Evolutionary conservation across 106 monocot species (phyloP).

Genomic region (Phalaenopsis equestris): DNA sequence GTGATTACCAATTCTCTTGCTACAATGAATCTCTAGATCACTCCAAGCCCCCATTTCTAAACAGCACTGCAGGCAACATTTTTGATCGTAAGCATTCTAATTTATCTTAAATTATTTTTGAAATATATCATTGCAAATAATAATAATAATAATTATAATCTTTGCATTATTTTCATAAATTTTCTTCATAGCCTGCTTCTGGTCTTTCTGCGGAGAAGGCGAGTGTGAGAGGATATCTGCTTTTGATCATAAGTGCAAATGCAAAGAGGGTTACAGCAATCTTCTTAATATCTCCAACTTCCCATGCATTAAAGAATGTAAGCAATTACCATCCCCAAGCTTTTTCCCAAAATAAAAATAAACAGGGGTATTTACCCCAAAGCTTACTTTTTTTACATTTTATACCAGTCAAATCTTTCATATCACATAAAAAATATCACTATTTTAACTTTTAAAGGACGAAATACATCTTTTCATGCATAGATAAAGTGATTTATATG

Average conservation of each 20-base stretch:
- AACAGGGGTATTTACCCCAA: too few species aligned
- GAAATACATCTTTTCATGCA: too few species aligned
- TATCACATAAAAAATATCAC: too few species aligned
- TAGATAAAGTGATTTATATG: too few species aligned
- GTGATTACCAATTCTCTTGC: constrained; percentile 14
- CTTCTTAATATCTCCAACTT: constrained; percentile 29
- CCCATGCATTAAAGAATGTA: constrained; percentile 40
- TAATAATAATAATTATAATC: neutral
- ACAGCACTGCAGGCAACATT: neutral
- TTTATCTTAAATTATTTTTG: too few species aligned
- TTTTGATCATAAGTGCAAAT: constrained; percentile 24
- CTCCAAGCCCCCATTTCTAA: neutral
- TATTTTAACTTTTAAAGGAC: too few species aligned
- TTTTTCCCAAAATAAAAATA: too few species aligned
- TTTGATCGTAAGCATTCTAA: neutral
- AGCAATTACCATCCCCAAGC: constrained; percentile 3
- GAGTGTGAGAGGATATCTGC: constrained; percentile 20
- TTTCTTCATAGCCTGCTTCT: constrained; percentile 26
- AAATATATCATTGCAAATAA: too few species aligned
- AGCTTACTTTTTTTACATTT: too few species aligned
- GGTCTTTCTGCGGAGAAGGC: constrained; percentile 30
- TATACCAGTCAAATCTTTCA: too few species aligned
- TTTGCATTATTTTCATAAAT: neutral
- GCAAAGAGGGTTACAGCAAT: constrained; percentile 35
- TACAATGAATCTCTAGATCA: constrained; percentile 16